Base-by-base conservation (phyloP, 129 eudicot species). In the Helianthus tuberosus region DNA sequence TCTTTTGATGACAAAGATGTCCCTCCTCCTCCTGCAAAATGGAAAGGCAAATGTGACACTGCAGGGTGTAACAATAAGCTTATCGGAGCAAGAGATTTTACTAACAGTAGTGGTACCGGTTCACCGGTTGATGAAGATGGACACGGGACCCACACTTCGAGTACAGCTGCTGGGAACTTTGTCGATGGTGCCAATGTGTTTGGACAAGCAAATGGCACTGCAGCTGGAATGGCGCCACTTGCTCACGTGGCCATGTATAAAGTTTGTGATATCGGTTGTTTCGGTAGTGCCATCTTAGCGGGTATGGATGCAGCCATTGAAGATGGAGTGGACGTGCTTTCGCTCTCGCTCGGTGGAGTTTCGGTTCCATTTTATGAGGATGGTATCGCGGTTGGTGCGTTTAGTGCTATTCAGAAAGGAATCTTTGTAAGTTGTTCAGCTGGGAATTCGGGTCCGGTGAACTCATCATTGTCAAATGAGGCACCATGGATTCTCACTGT, bases 401-500 rank as follows among this genome's bases (percentile, higher is more conserved):
- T 70, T 35, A 71, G 78, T 54, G 85, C 85, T 36, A 76, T 81
- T 50, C 77, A 69, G 11, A 81, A 49, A 16, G 85, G 85, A 44
- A 76, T 81, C 60, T 81, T 59, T 47, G 85, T 81, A 46, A 75
- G 78, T 23, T 73, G 79, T 74, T 79, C 83, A 20, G 83, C 83
- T 35, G 83, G 78, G 8, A 81, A 81, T 38, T 50, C 72, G 0
- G 85, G 85, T 35, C 85, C 85, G 0, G 14, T 52, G 6, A 75
- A 50, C 50, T 64, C 77, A n/a, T 23, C 85, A 0, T 63, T 81
- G 29, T 47, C 77, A 66, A 81, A 81, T 38, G 77, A 76, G 66
- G 85, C 85, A 14, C 85, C 85, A 5, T 81, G 85, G 85, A 81
- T 81, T 17, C 71, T 81, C 11, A 81, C 85, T 0, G 85, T 81